A percentile compares a stretch with the other conserved stretches of the same genome.
These are phyloP conservation scores for Capsicum baccatum DNA, from an alignment of 257 asterid species.

Conservation along the genomic window DNA sequence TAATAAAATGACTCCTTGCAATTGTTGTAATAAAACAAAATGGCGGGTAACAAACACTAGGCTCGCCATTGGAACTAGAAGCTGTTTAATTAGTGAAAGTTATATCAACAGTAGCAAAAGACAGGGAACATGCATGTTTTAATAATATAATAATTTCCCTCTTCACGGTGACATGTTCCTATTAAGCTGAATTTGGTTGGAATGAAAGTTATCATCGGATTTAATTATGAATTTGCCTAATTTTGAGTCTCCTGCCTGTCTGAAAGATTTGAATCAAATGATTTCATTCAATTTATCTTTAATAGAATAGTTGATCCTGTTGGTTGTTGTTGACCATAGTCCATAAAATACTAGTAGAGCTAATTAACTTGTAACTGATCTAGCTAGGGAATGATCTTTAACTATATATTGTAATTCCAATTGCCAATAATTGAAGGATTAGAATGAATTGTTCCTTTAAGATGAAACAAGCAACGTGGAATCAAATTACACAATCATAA, in stretches of 20 bases:
- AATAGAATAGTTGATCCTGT: background rate
- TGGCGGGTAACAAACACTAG: background rate
- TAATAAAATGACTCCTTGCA: background rate
- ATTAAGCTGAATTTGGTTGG: constrained; percentile 37
- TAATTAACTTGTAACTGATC: background rate
- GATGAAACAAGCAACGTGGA: background rate
- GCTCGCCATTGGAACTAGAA: background rate
- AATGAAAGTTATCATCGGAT: constrained; percentile 30
- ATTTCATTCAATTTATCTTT: background rate
- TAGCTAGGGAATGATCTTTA: background rate
- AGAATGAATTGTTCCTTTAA: background rate
- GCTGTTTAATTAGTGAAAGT: background rate
- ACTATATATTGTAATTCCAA: background rate
- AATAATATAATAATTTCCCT: constrained; percentile 25
- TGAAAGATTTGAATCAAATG: background rate
- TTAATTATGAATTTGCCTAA: constrained; percentile 27
- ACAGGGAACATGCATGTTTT: constrained; percentile 55
- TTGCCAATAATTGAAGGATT: constrained; percentile 9
- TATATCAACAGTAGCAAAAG: constrained; percentile 36
- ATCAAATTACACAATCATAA: background rate
- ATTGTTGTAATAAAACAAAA: background rate
- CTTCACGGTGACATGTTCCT: constrained; percentile 38
- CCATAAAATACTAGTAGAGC: background rate
- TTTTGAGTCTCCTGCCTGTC: constrained; percentile 48
- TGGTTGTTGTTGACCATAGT: background rate